Percentiles rank a stretch among this genome's conserved stretches.
phyloP scores from a whole-genome alignment of 1,284 basidiomycete species.

The Retiboletus flavoniger region DNA sequence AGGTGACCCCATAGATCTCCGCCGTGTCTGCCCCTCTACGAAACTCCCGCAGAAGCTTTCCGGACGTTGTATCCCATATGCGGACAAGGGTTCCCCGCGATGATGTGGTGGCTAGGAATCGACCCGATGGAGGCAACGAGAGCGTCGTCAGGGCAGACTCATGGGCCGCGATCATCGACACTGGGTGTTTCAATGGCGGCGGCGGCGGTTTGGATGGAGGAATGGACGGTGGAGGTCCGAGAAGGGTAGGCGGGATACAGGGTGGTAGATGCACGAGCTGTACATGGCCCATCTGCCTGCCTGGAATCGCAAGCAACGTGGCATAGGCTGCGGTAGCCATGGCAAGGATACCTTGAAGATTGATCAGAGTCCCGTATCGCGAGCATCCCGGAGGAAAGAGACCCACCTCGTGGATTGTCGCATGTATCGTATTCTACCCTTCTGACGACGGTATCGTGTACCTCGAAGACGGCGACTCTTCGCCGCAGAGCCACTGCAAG shows the following conservation, averaged over 20 bases:
- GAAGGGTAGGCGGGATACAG: conserved; percentile 46
- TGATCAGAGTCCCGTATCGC: conserved; percentile 8
- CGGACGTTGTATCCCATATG: conserved; percentile 81
- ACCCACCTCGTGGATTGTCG: conserved; percentile 81
- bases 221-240: conserved; percentile 32
- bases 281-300: conserved; percentile 87
- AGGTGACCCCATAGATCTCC: conserved; percentile 86
- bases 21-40: conserved; percentile 88
- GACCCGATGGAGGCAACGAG: conserved; percentile 75
- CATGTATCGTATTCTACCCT: conserved; percentile 86
- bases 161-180: conserved; percentile 86
- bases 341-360: conserved; percentile 70
- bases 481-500: conserved; percentile 81
- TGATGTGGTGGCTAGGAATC: conserved; percentile 83
- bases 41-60: conserved; percentile 78
- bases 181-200: conserved; percentile 58
- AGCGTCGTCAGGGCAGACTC: conserved; percentile 77
- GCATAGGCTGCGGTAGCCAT: conserved; percentile 77
- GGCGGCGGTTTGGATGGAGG: conserved; percentile 52
- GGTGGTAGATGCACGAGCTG: conserved; percentile 86
- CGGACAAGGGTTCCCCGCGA: conserved; percentile 83
- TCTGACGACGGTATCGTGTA: conserved; percentile 59
- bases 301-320: conserved; percentile 84
- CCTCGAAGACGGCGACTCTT: conserved; percentile 77
- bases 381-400: conserved; percentile 7